Conservation (phyloP, 169 alveolate genomes). For the Cryptosporidium felis region DNA sequence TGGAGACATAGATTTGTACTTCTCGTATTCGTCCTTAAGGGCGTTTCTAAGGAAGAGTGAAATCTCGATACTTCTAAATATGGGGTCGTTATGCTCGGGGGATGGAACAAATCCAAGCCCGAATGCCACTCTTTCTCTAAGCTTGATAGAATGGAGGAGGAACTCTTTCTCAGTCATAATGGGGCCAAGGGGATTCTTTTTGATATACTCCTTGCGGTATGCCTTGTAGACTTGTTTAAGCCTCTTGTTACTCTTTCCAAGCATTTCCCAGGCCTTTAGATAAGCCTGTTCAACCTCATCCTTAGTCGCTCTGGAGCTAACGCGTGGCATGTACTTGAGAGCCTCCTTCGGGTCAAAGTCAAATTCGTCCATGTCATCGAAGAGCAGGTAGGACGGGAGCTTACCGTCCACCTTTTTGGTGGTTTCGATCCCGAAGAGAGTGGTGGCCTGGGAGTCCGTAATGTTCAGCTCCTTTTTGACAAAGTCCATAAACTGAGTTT, state of each 20-base stretch:
- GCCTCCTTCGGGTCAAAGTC: conserved; percentile 65
- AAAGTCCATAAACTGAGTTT: background rate
- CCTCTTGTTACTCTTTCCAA: conserved; percentile 34
- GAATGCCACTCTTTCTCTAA: conserved; percentile 17
- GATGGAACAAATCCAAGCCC: background rate
- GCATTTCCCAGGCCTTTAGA: conserved; percentile 49
- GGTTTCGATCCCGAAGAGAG: background rate
- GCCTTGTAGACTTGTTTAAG: background rate
- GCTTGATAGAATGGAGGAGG: background rate
- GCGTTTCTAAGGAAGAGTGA: conserved; percentile 14
- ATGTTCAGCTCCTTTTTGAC: conserved; percentile 3
- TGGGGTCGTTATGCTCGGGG: background rate
- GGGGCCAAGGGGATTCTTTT: conserved; percentile 67
- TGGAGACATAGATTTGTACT: conserved; percentile 1
- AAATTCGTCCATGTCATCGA: conserved; percentile 56
- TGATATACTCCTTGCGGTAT: conserved; percentile 9
- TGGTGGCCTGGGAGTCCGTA: background rate
- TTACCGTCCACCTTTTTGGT: background rate
- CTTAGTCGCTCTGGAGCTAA: conserved; percentile 14
- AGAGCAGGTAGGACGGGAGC: conserved; percentile 22
- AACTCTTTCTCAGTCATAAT: conserved; percentile 48
- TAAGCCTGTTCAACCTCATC: conserved; percentile 22
- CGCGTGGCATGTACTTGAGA: conserved; percentile 60
- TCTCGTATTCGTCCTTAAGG: background rate
- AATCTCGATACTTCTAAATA: background rate